phyloP scores from a whole-genome alignment of 805 yeast genomes.

The Allodekkera sacchari region DNA sequence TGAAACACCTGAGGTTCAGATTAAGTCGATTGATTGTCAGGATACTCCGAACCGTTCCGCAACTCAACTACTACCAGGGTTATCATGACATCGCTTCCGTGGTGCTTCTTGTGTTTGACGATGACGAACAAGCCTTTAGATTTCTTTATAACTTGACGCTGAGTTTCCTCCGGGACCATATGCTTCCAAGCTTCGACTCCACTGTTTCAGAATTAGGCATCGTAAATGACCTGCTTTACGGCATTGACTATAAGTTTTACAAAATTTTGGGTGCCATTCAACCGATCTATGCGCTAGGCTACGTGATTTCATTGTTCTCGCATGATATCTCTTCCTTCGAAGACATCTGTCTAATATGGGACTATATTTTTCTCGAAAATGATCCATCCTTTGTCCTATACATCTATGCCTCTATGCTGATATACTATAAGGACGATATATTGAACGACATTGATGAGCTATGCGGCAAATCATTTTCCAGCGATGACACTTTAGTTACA shows the following conservation, averaged over 20 bases:
- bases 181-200: slow-evolving; percentile 63
- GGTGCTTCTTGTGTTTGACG: slow-evolving; percentile 43
- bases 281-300: slow-evolving; percentile 67
- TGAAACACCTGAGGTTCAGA: slow-evolving; percentile 29
- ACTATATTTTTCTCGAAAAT: slow-evolving; percentile 49
- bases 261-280: slow-evolving; percentile 32
- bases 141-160: slow-evolving; percentile 51
- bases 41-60: slow-evolving; percentile 53
- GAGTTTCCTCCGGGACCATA: slow-evolving; percentile 69
- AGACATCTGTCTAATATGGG: slow-evolving; percentile 58
- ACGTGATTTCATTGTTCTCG: slow-evolving; percentile 68
- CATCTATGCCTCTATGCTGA: slow-evolving; percentile 50
- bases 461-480: slow-evolving; percentile 20
- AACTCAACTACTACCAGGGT: slow-evolving; percentile 80
- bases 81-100: slow-evolving; percentile 80
- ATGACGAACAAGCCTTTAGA: slow-evolving; percentile 27
- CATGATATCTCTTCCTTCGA: slow-evolving; percentile 52
- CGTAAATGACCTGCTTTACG: slow-evolving; percentile 52
- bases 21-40: slow-evolving; percentile 38
- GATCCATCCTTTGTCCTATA: slow-evolving; percentile 50
- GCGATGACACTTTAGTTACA: slow-evolving; percentile 18
- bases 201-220: slow-evolving; percentile 58
- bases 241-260: slow-evolving; percentile 38
- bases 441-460: slow-evolving; percentile 24
- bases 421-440: slow-evolving; percentile 37